phyloP scores from a whole-genome alignment of 2,329 filamentous ascomycete genomes.

The Aureobasidium sp. region DNA sequence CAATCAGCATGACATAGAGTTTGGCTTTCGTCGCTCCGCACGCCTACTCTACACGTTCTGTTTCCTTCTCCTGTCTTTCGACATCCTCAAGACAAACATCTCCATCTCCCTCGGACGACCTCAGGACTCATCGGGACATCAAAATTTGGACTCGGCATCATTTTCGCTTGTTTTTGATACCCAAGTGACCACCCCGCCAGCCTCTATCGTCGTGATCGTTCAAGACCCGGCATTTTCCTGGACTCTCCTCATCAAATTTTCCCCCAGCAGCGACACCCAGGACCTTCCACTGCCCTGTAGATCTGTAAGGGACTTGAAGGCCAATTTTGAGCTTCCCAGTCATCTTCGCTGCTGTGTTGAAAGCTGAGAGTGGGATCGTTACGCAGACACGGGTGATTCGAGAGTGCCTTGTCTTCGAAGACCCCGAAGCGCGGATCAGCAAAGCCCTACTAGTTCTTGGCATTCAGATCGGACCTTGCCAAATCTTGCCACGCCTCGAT shows the following conservation, averaged over 20 bases:
- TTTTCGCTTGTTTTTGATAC: not conserved
- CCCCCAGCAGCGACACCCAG: not conserved
- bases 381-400: conserved; percentile 14
- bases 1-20: conserved; percentile 13
- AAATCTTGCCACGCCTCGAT: conserved; percentile 13
- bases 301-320: not conserved
- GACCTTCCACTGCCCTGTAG: not conserved
- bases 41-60: conserved; percentile 15
- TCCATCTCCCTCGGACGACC: not conserved
- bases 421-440: conserved; percentile 10
- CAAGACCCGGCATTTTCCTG: conserved; percentile 8
- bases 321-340: not conserved
- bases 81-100: conserved; percentile 10
- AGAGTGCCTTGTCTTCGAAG: conserved; percentile 12
- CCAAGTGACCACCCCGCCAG: not conserved
- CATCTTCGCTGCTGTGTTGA: not conserved
- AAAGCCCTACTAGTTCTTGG: conserved; percentile 11
- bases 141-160: not conserved
- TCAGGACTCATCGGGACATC: not conserved
- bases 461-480: conserved; percentile 12
- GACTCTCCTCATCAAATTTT: not conserved
- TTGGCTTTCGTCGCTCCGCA: conserved; percentile 15
- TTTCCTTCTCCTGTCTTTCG: conserved; percentile 15
- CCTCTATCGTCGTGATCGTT: conserved; percentile 4
- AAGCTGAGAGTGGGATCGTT: conserved; percentile 4